Evolutionary conservation across 192 early-diverging fungal genomes (phyloP), one percentile per base, ranked within the genome.

Genomic region (Thamnidium elegans): DNA sequence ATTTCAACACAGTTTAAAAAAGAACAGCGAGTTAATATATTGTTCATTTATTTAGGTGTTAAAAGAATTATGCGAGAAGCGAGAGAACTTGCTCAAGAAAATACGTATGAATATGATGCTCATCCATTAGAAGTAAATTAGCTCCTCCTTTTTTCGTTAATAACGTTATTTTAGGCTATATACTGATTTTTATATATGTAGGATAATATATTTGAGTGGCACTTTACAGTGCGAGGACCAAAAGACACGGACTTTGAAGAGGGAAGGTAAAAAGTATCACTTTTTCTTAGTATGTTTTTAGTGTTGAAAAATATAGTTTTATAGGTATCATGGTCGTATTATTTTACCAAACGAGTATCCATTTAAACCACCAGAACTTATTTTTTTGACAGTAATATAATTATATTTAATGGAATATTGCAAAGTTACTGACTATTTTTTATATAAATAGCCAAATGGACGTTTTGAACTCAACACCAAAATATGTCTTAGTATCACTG

Each of bases 191-290:
- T 36, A 39, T 66, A 34, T 42, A n/a, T 54, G 1, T 81, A 99
- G 78, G 86, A 90, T 47, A 91, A 97, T 74, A 79, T 99, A 23
- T 91, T 99, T 74, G 96, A 99, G 70, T 97, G 94, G 94, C 96
- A 98, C 70, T 98, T 95, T 71, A 95, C 94, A 1, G 81, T 97
- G 8, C 81, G 91, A 17, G 96, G 96, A 9, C 95, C 95, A 20
- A 76, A 84, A 19, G 89, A 85, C 20, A 92, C 92, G 6, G 90
- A 92, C 6, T 99, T 92, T 76, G 84, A 85, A 56, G 91, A 90
- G 43, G 95, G 91, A 64, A 78, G 83, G 76, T 78, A 72, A 77
- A 63, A 39, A 21, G 4, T 21, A 26, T 3, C 11, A 54, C 50
- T 30, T 55, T 20, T 2, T 8, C 30, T 20, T 26, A 26, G 3